Evolutionary conservation across 2,329 filamentous ascomycete genomes (phyloP), one percentile per base, ranked within the genome.

Genomic region (Pestalotiopsis sp.): DNA sequence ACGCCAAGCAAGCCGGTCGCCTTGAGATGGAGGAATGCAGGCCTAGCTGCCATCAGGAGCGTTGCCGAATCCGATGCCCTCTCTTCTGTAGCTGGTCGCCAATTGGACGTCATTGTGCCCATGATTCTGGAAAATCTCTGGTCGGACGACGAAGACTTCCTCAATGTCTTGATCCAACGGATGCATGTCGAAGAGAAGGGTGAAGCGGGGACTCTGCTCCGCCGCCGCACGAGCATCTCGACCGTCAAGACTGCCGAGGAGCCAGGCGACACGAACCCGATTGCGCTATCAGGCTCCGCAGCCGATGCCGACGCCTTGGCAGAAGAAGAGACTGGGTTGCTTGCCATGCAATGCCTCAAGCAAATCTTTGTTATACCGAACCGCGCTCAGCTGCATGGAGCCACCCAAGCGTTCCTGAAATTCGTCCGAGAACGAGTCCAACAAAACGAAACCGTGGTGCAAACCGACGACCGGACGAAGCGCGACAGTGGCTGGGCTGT

Each of bases 281-380:
- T 92, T 58, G 92, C 93, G 27, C 88, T 94, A n/a, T 89, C 92
- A 1, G 93, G 92, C 67, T 94, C 93, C 0, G 92, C 93, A 0
- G 91, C 91, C 27, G 95, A 98, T 77, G 94, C 94, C 31, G 96
- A 98, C 80, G 93, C 92, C 78, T 83, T 96, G 70, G 95, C 94
- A 1, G 95, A 98, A 80, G 91, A 97, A 81, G 93, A 97, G 76
- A 94, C 94, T 17, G 93, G 93, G 36, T 85, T 97, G 7, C 84
- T 97, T 71, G 95, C 96, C 4, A 85, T 97, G 74, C 91, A 94
- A 75, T 97, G 94, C 77, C 83, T 99, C 67, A 93, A 95, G 80
- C 91, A 92, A 74, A 93, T 98, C 61, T 97, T 97, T 75, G 86
- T 92, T 38, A 90, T 91, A 9, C 94, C 94, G 71, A 97, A 94